A percentile compares a stretch with the other conserved stretches of the same genome.
Conservation (phyloP, 2,329 filamentous ascomycete species). For the Cordyceps tenuipes region DNA sequence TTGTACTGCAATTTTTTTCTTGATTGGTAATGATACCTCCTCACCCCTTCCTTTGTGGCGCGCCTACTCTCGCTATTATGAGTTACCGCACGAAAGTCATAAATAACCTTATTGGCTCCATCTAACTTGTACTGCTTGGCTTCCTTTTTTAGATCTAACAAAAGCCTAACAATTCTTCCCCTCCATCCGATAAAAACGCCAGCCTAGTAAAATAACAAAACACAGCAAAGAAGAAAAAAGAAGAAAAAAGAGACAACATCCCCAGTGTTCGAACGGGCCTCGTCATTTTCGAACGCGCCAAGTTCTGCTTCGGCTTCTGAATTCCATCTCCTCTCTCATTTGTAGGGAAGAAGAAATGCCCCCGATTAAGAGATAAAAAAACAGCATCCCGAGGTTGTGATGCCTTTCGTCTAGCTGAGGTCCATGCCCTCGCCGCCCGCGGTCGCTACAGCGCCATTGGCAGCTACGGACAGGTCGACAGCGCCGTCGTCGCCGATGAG, state of each 20-base stretch:
- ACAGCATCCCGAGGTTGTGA: not conserved
- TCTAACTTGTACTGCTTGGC: not conserved
- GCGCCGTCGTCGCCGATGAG: conserved; percentile 81
- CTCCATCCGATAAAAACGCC: conserved; percentile 8
- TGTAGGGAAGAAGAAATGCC: not conserved
- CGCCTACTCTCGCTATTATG: not conserved
- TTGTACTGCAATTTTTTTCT: not conserved
- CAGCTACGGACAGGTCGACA: conserved; percentile 59
- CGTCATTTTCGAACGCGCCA: not conserved
- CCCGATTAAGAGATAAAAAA: not conserved
- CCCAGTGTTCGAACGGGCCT: not conserved
- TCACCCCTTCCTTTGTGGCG: not conserved
- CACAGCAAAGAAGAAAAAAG: not conserved
- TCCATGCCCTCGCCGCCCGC: conserved; percentile 37
- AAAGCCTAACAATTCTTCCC: not conserved
- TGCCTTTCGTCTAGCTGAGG: conserved; percentile 25
- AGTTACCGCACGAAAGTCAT: not conserved
- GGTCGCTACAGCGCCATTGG: conserved; percentile 31
- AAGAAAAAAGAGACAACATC: not conserved
- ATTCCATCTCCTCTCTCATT: too few species aligned
- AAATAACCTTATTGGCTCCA: not conserved
- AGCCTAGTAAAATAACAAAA: conserved; percentile 9
- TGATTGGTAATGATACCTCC: not conserved
- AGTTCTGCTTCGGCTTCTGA: not conserved
- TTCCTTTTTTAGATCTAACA: conserved; percentile 3